Evolutionary conservation across 2,329 filamentous ascomycete genomes (phyloP), one percentile per base, ranked within the genome.

Genomic region (Monilinia aucupariae): DNA sequence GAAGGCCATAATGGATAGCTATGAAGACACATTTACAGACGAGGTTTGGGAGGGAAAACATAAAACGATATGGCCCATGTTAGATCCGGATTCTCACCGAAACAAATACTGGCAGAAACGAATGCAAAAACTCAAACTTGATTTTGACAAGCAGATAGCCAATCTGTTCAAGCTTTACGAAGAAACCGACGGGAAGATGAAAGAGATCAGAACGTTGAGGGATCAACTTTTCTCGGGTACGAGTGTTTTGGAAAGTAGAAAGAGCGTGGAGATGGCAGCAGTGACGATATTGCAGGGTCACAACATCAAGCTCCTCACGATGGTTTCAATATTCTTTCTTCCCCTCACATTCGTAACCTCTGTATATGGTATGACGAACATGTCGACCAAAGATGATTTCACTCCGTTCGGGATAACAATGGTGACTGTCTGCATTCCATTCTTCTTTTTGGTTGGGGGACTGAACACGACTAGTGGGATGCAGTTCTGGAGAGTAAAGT

Each of bases 171-270:
- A 64, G 22, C 47, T 69, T 48, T 61, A 50, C 39, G 59, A 70
- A 10, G 70, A 72, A 39, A 85, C 85, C 63, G 80, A 83, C 67
- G 77, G 79, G 39, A 61, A 61, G 20, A 74, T 82, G 22, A 79
- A 79, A 58, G 82, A 85, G 69, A 84, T 86, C 53, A 75, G 79
- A 59, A 81, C 79, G 4, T 71, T 87, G 64, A 76, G 84, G 59
- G 84, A 87, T 64, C 84, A 87, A 71, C 78, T 87, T 0, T 87
- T 87, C 72, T 82, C 78, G 43, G 85, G 85, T 2, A 86, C 84
- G n/a, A 80, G 78, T 2, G 85, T 88, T 62, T 81, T 84, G 68
- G 84, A 87, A 71, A 81, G 79, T 48, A 75, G 84, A 17, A 80
- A 84, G 67, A 83, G 81, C 20, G 84, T 88, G 43, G 83, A 86